Conservation (phyloP, 2,329 filamentous ascomycete species). For the Fusarium setosum region DNA sequence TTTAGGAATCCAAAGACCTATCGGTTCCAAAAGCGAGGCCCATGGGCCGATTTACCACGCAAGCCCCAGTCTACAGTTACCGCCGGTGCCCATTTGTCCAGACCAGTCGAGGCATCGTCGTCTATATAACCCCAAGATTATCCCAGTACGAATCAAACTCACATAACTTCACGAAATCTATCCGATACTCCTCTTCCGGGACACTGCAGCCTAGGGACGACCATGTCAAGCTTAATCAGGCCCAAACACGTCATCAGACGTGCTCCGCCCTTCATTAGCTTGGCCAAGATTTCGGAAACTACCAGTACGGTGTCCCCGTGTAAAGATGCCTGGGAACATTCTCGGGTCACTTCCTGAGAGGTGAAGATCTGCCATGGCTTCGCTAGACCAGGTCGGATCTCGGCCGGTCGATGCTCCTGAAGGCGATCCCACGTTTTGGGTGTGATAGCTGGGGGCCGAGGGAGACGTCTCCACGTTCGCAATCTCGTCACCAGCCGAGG, state of each 20-base stretch:
- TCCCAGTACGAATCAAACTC: not conserved
- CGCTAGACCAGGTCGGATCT: slow-evolving; percentile 52
- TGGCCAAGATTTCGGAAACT: slow-evolving; percentile 50
- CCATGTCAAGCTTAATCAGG: slow-evolving; percentile 11
- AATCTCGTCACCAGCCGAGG: slow-evolving; percentile 7
- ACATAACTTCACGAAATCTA: not conserved
- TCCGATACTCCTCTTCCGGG: not conserved
- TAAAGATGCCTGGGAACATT: slow-evolving; percentile 78
- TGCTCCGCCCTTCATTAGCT: slow-evolving; percentile 35
- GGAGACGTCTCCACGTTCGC: slow-evolving; percentile 21
- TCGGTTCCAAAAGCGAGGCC: not conserved
- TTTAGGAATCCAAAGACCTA: not conserved
- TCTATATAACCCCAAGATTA: not conserved
- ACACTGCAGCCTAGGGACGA: not conserved
- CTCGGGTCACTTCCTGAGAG: slow-evolving; percentile 71
- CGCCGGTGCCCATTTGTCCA: not conserved
- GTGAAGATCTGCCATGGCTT: slow-evolving; percentile 57
- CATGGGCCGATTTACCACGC: not conserved
- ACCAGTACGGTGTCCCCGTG: slow-evolving; percentile 57
- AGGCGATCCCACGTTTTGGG: slow-evolving; percentile 32
- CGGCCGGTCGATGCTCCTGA: slow-evolving; percentile 34
- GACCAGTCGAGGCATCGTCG: not conserved
- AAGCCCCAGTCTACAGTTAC: slow-evolving; percentile 6
- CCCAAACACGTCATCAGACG: slow-evolving; percentile 30
- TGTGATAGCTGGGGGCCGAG: slow-evolving; percentile 15